A percentile compares a stretch with the other conserved stretches of the same genome.
Conservation (phyloP, 2,329 filamentous ascomycete species). For the Zasmidium citrigriseum region DNA sequence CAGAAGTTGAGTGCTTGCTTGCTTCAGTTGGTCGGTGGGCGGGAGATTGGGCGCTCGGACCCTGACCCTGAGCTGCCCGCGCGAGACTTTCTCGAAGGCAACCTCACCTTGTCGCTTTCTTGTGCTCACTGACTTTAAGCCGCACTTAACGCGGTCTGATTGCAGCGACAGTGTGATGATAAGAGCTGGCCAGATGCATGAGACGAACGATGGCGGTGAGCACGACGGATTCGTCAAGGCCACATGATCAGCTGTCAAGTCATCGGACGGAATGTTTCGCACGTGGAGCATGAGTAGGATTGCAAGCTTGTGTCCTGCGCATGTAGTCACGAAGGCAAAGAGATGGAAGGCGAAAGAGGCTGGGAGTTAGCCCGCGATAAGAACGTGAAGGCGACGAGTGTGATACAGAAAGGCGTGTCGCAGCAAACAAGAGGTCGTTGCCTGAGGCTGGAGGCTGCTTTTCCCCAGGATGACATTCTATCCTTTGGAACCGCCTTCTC, state of each 20-base stretch:
- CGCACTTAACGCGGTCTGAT: conserved; percentile 7
- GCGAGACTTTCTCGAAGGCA: no score
- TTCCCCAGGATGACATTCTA: no score
- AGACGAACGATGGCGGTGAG: conserved; percentile 17
- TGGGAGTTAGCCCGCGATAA: no score
- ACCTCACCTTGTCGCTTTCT: background rate
- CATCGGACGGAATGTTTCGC: conserved; percentile 21
- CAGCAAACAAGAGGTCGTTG: no score
- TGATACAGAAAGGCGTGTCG: no score
- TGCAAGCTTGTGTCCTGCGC: no score
- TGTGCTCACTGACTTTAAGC: background rate
- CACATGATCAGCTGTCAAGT: conserved; percentile 18
- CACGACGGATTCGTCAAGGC: conserved; percentile 14
- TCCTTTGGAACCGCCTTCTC: no score
- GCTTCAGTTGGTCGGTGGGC: background rate
- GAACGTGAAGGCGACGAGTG: no score
- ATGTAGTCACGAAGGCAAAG: no score
- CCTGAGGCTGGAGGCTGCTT: no score
- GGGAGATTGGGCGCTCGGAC: background rate
- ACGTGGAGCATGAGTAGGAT: no score
- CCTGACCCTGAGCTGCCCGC: conserved; percentile 5
- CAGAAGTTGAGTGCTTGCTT: background rate
- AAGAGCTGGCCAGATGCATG: background rate
- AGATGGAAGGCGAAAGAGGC: no score
- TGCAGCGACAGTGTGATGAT: conserved; percentile 1